Evolutionary conservation across 2,329 filamentous ascomycete species (phyloP).

Genomic region (Coniella lustricola): DNA sequence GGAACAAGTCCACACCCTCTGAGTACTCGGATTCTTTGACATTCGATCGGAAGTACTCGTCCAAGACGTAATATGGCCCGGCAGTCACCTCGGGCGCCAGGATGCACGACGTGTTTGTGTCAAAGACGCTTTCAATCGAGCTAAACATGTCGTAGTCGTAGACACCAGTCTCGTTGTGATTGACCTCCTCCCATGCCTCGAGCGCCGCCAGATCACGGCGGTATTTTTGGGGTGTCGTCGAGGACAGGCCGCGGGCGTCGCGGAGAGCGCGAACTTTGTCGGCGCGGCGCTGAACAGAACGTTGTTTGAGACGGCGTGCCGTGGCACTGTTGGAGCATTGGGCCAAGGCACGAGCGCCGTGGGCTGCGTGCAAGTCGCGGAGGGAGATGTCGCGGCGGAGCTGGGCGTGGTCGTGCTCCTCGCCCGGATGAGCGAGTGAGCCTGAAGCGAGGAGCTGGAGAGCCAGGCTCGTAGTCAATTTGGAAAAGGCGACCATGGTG

Average conservation of each 20-base stretch:
- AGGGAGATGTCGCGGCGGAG: slow-evolving; percentile 29
- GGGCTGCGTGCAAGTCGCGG: slow-evolving; percentile 25
- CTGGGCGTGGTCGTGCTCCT: slow-evolving; percentile 23
- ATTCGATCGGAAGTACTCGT: slow-evolving; percentile 38
- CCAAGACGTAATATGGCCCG: slow-evolving; percentile 32
- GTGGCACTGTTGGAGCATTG: slow-evolving; percentile 32
- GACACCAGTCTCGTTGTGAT: slow-evolving; percentile 27
- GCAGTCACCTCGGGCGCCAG: slow-evolving; percentile 29
- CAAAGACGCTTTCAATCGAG: slow-evolving; percentile 26
- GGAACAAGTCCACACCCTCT: slow-evolving; percentile 35
- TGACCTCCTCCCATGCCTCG: slow-evolving; percentile 26
- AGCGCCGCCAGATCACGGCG: slow-evolving; percentile 28
- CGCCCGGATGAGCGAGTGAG: slow-evolving; percentile 26
- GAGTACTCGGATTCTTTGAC: slow-evolving; percentile 32
- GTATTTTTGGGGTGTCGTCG: slow-evolving; percentile 24
- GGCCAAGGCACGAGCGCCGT: slow-evolving; percentile 31
- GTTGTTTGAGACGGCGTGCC: slow-evolving; percentile 31
- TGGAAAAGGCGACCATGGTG: slow-evolving; percentile 14
- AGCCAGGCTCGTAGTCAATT: slow-evolving; percentile 6
- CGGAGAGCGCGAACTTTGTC: slow-evolving; percentile 32
- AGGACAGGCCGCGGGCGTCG: slow-evolving; percentile 27
- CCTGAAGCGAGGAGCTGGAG: slow-evolving; percentile 17
- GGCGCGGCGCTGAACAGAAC: slow-evolving; percentile 34
- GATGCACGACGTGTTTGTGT: slow-evolving; percentile 29
- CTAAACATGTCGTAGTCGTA: slow-evolving; percentile 26